Evolutionary conservation across 345 rosid genomes (phyloP).

Genomic region (Stellera chamaejasme): DNA sequence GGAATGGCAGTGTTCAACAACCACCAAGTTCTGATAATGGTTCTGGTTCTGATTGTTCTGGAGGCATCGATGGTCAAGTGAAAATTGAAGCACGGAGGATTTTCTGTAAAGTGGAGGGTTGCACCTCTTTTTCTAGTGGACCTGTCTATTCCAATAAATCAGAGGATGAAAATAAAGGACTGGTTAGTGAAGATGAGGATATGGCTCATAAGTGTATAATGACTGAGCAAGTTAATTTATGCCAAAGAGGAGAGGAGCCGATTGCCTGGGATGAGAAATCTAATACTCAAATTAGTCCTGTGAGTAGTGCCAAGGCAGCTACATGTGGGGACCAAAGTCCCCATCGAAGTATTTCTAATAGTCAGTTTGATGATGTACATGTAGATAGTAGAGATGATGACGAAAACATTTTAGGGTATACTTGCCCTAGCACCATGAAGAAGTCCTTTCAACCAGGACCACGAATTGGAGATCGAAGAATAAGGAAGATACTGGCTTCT

Average conservation of each 20-base stretch:
- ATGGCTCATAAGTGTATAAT: slow-evolving; percentile 19
- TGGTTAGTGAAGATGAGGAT: slow-evolving; percentile 22
- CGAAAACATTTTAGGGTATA: slow-evolving; percentile 75
- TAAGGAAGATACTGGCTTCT: slow-evolving; percentile 81
- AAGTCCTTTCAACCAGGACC: slow-evolving; percentile 60
- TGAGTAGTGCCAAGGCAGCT: slow-evolving; percentile 37
- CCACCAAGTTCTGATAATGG: slow-evolving; percentile 27
- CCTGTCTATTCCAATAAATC: slow-evolving; percentile 34
- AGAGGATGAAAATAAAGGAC: slow-evolving; percentile 28
- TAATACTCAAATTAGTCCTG: slow-evolving; percentile 41
- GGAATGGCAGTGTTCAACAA: slow-evolving; percentile 24
- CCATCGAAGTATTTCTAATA: slow-evolving; percentile 25
- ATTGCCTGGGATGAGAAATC: slow-evolving; percentile 48
- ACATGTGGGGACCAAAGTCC: slow-evolving; percentile 24
- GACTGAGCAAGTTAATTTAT: slow-evolving; percentile 21
- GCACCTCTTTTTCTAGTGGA: slow-evolving; percentile 18
- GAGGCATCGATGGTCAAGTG: slow-evolving; percentile 27
- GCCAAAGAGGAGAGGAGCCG: slow-evolving; percentile 36
- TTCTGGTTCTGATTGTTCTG: slow-evolving; percentile 37
- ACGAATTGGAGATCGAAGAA: slow-evolving; percentile 76
- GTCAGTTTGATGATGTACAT: slow-evolving; percentile 43
- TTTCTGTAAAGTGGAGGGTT: slow-evolving; percentile 29
- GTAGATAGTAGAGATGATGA: slow-evolving; percentile 80
- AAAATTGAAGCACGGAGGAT: slow-evolving; percentile 34
- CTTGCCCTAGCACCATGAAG: slow-evolving; percentile 43